Conservation (phyloP, 345 rosid genomes). For the Carallia pectinifolia region DNA sequence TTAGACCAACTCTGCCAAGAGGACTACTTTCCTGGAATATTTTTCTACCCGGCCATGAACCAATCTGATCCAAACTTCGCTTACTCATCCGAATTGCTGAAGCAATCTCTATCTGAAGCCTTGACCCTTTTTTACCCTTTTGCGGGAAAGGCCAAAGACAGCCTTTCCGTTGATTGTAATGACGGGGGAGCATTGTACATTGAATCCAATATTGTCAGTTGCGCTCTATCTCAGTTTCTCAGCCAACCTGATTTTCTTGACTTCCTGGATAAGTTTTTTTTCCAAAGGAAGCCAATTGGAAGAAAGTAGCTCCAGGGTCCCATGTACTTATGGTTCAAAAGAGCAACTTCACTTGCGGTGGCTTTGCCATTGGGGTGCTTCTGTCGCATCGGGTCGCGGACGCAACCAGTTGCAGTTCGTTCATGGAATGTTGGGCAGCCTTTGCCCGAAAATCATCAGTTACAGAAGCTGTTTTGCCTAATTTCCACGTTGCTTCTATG, state of each 20-base stretch:
- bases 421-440: constrained; percentile 45
- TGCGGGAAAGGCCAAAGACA: constrained; percentile 22
- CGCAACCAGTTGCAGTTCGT: constrained; percentile 32
- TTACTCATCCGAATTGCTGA: constrained; percentile 5
- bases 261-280: constrained; percentile 15
- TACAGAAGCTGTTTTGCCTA: constrained; percentile 14
- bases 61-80: neutral
- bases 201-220: constrained; percentile 1
- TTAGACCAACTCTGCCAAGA: constrained; percentile 9
- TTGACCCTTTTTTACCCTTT: constrained; percentile 23
- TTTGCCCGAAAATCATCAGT: constrained; percentile 9
- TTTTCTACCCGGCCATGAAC: constrained; percentile 1
- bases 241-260: constrained; percentile 11
- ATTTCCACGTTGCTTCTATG: constrained; percentile 30
- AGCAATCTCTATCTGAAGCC: constrained; percentile 20
- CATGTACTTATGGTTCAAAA: constrained; percentile 21
- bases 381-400: constrained; percentile 49
- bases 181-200: constrained; percentile 23
- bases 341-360: constrained; percentile 38
- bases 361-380: constrained; percentile 36
- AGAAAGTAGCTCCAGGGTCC: constrained; percentile 7
- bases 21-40: constrained; percentile 4
- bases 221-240: constrained; percentile 12
- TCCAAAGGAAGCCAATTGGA: neutral
- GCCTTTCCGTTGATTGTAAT: constrained; percentile 18